These are phyloP conservation scores for Colletotrichum truncatum DNA, from an alignment of 2,329 filamentous ascomycete genomes.

Conservation along the genomic window DNA sequence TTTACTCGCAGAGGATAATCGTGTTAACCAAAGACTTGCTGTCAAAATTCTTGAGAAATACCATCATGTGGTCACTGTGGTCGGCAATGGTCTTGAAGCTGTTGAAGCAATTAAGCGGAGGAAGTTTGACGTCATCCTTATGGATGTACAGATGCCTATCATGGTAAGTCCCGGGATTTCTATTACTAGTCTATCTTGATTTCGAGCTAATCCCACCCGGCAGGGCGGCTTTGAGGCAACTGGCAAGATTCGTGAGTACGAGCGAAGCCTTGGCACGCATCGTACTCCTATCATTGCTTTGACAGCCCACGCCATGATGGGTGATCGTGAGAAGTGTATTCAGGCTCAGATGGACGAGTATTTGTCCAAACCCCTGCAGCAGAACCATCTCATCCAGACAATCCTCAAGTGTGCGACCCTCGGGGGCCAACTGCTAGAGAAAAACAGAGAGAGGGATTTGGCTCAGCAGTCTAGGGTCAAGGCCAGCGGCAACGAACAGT, in stretches of 20 bases:
- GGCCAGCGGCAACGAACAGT: constrained; percentile 49
- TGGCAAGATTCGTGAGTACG: constrained; percentile 94
- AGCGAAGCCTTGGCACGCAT: constrained; percentile 80
- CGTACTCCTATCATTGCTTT: constrained; percentile 96
- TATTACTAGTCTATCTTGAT: constrained; percentile 12
- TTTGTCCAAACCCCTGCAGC: constrained; percentile 93
- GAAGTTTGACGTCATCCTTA: constrained; percentile 95
- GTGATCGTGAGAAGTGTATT: constrained; percentile 97
- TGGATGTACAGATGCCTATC: constrained; percentile 99
- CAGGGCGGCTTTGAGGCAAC: constrained; percentile 97
- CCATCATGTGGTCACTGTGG: constrained; percentile 90
- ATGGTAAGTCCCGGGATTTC: constrained; percentile 71
- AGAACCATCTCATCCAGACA: constrained; percentile 96
- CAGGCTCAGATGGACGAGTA: constrained; percentile 99
- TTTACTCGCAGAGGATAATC: constrained; percentile 94
- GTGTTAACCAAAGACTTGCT: constrained; percentile 94
- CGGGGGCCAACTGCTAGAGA: constrained; percentile 82
- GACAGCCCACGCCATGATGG: constrained; percentile 98
- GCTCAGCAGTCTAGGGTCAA: constrained; percentile 60
- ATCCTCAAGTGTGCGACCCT: constrained; percentile 97
- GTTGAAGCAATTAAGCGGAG: constrained; percentile 91
- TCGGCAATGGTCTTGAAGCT: constrained; percentile 93
- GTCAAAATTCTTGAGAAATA: constrained; percentile 98
- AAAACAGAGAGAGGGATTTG: constrained; percentile 71
- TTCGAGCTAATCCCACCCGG: constrained; percentile 27